A percentile compares a stretch with the other conserved stretches of the same genome.
These are phyloP conservation scores for Cenchrus americanus DNA, from an alignment of 176 grass and related monocot species.

Conservation along the genomic window DNA sequence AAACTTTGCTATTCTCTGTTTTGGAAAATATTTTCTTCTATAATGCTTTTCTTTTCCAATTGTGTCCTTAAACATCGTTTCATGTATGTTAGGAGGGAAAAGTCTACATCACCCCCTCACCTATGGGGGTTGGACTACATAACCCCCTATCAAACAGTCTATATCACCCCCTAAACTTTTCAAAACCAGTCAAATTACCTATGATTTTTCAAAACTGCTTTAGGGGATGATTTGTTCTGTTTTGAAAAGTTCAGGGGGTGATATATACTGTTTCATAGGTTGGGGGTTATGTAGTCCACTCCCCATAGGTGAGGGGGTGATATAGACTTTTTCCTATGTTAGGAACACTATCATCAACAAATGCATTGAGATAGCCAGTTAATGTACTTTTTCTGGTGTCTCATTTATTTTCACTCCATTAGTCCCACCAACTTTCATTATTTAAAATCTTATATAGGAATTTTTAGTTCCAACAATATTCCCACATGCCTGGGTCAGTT, in stretches of 20 bases:
- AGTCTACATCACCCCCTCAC: no score
- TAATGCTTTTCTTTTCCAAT: not conserved
- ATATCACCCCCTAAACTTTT: no score
- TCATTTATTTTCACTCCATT: slow-evolving; percentile 1
- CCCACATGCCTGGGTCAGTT: slow-evolving; percentile 8
- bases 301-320: no score
- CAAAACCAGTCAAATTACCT: no score
- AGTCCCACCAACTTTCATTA: slow-evolving; percentile 6
- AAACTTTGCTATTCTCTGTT: slow-evolving; percentile 26
- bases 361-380: slow-evolving; percentile 2
- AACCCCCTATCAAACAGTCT: no score
- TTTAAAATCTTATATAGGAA: slow-evolving; percentile 23
- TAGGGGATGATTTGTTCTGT: no score
- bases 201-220: no score
- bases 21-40: not conserved
- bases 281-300: no score
- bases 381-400: slow-evolving; percentile 1
- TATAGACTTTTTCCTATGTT: no score
- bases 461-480: slow-evolving; percentile 9
- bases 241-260: no score
- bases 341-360: slow-evolving; percentile 16
- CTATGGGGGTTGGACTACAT: no score
- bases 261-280: no score
- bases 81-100: not conserved
- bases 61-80: slow-evolving; percentile 23